Percentiles rank a stretch among this genome's conserved stretches.
These are phyloP conservation scores for Aristolochia fimbriata DNA, from an alignment of 164 flowering plant species.

Conservation along the genomic window DNA sequence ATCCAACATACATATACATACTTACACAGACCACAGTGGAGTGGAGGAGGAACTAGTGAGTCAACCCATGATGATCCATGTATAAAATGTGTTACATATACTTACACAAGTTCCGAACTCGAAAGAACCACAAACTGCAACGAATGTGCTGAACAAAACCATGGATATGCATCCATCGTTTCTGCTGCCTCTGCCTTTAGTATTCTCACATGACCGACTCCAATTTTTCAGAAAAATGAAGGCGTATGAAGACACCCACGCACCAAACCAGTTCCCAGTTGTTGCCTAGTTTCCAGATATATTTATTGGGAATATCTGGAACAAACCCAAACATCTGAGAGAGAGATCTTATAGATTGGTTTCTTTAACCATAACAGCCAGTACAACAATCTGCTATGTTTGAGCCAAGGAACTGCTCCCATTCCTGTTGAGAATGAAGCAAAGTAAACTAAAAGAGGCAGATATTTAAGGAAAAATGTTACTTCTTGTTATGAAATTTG, in stretches of 20 bases:
- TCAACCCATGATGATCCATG: neutral
- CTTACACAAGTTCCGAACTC: conserved; percentile 23
- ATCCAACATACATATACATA: too few relatives aligned
- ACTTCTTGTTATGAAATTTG: too few relatives aligned
- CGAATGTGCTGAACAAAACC: conserved; percentile 14
- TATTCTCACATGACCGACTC: too few relatives aligned
- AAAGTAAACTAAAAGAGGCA: conserved; percentile 17
- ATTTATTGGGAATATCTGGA: conserved; percentile 64
- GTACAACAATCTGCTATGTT: too few relatives aligned
- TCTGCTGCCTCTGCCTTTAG: neutral
- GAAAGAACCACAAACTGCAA: conserved; percentile 26
- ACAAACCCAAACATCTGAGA: neutral
- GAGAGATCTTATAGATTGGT: too few relatives aligned
- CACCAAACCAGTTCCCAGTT: too few relatives aligned
- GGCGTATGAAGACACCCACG: too few relatives aligned
- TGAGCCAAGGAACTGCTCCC: conserved; percentile 69
- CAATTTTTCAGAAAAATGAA: too few relatives aligned
- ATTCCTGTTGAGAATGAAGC: conserved; percentile 73
- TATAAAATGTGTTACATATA: too few relatives aligned
- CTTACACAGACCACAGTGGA: too few relatives aligned
- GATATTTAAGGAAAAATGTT: neutral
- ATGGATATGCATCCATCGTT: conserved; percentile 7
- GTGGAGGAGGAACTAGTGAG: too few relatives aligned
- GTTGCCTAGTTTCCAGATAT: conserved; percentile 48
- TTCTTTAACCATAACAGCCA: too few relatives aligned